Evolutionary conservation across 257 asterid genomes (phyloP), one percentile per base, ranked within the genome.

Genomic region (Ilex aquifolium): DNA sequence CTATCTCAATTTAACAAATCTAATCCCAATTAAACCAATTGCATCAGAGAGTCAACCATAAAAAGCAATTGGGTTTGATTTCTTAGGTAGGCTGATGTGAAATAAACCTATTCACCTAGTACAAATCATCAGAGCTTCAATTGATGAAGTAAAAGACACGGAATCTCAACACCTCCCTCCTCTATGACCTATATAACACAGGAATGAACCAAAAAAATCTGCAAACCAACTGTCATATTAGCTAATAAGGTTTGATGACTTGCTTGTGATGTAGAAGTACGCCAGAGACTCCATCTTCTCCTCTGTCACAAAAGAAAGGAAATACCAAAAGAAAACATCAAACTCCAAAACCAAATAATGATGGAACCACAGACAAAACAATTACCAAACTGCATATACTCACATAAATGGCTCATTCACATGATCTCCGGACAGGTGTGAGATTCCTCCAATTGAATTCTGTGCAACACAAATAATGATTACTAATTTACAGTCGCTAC

Each of bases 231-330:
- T 64, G 32, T 79, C 80, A 84, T 49, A 77, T 71, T 74, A 82
- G 82, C 69, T 69, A 81, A 57, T 48, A 80, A 57, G 79, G 89
- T 79, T 82, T 66, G 83, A 79, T 82, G 79, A 88, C 97, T 93
- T 93, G 87, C 99, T 84, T 90, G 99, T 93, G 99, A 84, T 93
- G 93, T 74, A 93, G 95, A 69, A 88, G 89, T 70, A 93, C 95
- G 58, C 99, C 99, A 31, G 97, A 85, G 72, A 93, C 97, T 84
- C 99, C 97, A 73, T 93, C 97, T 84, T 85, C 99, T 48, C 83
- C 93, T 50, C 99, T 93, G 68, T 13, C 65, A 61, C 52, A 46
- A 13, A 13, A 44, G 48, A 52, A 57, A 32, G 40, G 58, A 31
- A 57, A 55, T 29, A 48, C 64, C 63, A 67, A 39, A 61, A 21